These are phyloP conservation scores for Phanerodontia chrysosporium DNA, from an alignment of 768 basidiomycete genomes.

Conservation along the genomic window DNA sequence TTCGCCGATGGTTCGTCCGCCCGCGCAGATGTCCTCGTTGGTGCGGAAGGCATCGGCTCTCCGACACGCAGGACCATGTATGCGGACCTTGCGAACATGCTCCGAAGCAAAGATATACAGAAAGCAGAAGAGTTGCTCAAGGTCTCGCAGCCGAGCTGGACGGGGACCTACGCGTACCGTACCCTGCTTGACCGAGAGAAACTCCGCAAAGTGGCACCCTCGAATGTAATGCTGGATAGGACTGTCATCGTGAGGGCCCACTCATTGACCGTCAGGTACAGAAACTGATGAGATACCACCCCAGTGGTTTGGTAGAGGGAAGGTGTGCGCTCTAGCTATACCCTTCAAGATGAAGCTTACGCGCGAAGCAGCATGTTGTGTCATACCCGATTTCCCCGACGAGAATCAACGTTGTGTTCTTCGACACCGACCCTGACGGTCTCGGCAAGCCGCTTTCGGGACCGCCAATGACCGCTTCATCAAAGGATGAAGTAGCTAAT, in stretches of 20 bases:
- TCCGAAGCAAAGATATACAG: not conserved
- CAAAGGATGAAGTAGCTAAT: conserved; percentile 28
- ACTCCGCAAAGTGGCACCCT: not conserved
- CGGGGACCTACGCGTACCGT: not conserved
- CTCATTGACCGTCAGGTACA: no score
- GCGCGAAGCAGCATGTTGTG: not conserved
- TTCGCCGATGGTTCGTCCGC: conserved; percentile 24
- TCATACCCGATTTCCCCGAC: not conserved
- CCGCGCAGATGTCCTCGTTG: conserved; percentile 24
- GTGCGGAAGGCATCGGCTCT: conserved; percentile 24
- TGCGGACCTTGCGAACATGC: not conserved
- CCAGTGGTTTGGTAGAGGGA: not conserved
- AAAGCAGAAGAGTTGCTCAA: not conserved
- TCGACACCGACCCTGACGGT: not conserved
- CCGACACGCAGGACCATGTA: conserved; percentile 8
- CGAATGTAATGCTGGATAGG: not conserved
- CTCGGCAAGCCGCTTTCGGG: not conserved
- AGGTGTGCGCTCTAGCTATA: not conserved
- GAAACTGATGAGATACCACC: not conserved
- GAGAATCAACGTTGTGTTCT: not conserved
- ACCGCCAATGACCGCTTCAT: not conserved
- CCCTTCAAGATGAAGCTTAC: not conserved
- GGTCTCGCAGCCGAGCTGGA: not conserved
- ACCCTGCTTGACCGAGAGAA: not conserved
- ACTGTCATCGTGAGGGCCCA: not conserved